These are phyloP conservation scores for Phyllosticta capitalensis DNA, from an alignment of 2,329 filamentous ascomycete species.

Conservation along the genomic window DNA sequence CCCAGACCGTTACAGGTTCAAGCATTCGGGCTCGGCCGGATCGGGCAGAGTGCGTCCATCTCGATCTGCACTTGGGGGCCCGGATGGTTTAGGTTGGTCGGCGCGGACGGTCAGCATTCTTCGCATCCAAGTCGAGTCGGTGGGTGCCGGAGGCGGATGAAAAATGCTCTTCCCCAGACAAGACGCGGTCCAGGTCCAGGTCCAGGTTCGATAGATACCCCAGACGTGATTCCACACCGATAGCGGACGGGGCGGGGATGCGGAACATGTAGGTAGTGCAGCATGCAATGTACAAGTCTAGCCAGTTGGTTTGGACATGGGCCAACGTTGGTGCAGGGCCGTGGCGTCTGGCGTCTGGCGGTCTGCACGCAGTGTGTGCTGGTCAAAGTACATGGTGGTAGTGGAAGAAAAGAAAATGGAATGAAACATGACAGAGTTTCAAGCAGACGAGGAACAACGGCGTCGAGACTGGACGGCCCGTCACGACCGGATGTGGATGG, in stretches of 20 bases:
- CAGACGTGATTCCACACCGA: not conserved
- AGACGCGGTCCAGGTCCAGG: no score
- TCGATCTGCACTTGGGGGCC: not conserved
- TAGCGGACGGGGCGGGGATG: not conserved
- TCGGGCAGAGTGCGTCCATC: not conserved
- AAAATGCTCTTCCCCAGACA: no score
- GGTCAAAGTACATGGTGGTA: not conserved
- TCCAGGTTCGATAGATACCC: no score
- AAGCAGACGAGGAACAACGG: not conserved
- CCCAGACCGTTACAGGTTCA: slow-evolving; percentile 15
- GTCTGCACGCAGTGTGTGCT: not conserved
- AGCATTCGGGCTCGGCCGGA: not conserved
- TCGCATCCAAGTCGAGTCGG: not conserved
- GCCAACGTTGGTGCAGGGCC: not conserved
- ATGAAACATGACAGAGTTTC: not conserved
- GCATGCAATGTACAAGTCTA: not conserved
- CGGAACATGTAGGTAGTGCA: not conserved
- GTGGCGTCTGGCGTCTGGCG: not conserved
- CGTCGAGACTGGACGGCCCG: not conserved
- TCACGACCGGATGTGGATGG: not conserved
- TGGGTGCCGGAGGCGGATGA: no score
- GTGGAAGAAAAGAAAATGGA: not conserved
- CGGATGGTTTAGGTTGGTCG: not conserved
- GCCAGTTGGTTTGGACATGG: not conserved
- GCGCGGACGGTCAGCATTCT: not conserved